Base-by-base conservation (phyloP, 169 alveolate species). In the Plasmodium coatneyi region DNA sequence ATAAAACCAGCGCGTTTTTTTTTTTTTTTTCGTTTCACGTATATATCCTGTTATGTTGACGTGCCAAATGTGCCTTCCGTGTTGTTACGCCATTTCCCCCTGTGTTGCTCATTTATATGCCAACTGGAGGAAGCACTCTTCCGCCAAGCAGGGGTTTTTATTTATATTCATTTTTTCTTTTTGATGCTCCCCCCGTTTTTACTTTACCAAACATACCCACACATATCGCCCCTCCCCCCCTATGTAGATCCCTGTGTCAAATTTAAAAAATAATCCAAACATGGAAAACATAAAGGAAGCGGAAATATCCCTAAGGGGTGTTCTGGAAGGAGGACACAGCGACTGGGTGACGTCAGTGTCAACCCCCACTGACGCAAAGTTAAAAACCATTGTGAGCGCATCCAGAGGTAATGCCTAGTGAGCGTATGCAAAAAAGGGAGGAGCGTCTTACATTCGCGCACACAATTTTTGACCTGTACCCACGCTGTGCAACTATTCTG, bases 291-390 rank as follows among this genome's bases (percentile, higher is more conserved):
- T 79, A 79, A 76, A 94, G 82, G 95, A 84, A 84, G 95, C 93
- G 30, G 97, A 95, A 49, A 92, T 96, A 41, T 93, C 95, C 43
- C 95, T 95, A 95, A 96, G 95, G 92, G 99, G 99, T 66, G 98
- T 96, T 84, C 97, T 98, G 82, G 92, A 97, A 96, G 99, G 98
- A 81, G 98, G 98, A 43, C 99, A 98, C 96, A 96, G 98, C 92
- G 99, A 97, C 83, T 98, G 99, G 99, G 99, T 98, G 76, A 98
- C 99, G 79, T 98, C 99, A 90, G 98, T 98, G 72, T 98, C 99
- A 41, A 97, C 99, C 90, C 98, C 99, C 83, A 95, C 96, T 70
- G 98, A 97, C 86, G 72, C 95, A 78, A 97, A 96, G 92, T 80
- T 97, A 90, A 97, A 97, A 96, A 96, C 98, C 70, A 96, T 98